Evolutionary conservation across 352 stramenopile genomes (phyloP).

Genomic region (Globisporangium orthogonon): DNA sequence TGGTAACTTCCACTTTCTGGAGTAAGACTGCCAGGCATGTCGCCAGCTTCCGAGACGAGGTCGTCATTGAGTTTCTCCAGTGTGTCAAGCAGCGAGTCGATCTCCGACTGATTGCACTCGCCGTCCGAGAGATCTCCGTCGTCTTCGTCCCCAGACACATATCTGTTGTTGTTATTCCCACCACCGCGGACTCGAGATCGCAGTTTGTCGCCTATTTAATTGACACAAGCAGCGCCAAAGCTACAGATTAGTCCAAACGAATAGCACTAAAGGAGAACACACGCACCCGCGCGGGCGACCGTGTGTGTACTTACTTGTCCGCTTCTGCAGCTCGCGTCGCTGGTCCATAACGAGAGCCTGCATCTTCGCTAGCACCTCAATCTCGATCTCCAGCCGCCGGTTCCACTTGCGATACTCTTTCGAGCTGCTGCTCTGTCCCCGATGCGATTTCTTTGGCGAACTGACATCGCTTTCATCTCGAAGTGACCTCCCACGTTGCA

Average conservation of each 20-base stretch:
- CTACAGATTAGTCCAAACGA: not conserved
- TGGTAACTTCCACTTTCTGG: not conserved
- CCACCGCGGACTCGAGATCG: conserved; percentile 1
- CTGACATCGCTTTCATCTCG: conserved; percentile 2
- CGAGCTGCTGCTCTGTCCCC: not conserved
- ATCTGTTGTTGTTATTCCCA: conserved; percentile 6
- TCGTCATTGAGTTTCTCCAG: conserved; percentile 20
- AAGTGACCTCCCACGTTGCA: not conserved
- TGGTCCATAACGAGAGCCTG: conserved; percentile 31
- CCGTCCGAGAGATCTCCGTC: conserved; percentile 5
- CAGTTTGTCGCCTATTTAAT: conserved; percentile 9
- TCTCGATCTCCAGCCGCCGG: conserved; percentile 38
- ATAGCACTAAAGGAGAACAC: not conserved
- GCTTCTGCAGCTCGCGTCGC: conserved; percentile 39
- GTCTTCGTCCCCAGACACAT: not conserved
- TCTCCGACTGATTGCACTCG: conserved; percentile 14
- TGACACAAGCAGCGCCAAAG: not conserved
- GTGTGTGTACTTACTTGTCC: conserved; percentile 7
- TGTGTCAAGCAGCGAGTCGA: conserved; percentile 11
- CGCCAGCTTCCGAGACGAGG: conserved; percentile 17
- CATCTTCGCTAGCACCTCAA: conserved; percentile 40
- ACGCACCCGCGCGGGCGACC: no score
- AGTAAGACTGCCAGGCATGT: conserved; percentile 10
- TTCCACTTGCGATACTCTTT: conserved; percentile 35
- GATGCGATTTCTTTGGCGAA: conserved; percentile 3